Evolutionary conservation across 805 yeast species (phyloP), one percentile per base, ranked within the genome.

Genomic region (Sugiyamaella americana): DNA sequence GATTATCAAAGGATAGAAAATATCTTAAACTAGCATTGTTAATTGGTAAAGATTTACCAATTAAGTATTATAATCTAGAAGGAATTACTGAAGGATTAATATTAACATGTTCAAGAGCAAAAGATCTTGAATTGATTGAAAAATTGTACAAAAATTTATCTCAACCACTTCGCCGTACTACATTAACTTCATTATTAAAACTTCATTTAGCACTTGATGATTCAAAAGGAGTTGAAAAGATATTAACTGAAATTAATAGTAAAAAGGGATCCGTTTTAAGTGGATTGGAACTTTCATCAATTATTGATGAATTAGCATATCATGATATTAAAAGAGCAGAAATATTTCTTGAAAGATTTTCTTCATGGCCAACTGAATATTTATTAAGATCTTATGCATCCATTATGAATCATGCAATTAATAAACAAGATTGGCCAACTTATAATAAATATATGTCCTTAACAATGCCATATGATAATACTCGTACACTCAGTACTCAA

Each of bases 11-110:
- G 51, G 37, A 35, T 17, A 35, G 11, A 43, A n/a, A 48, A 23
- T 51, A 45, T 32, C 22, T 23, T 13, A 32, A 20, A 2, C 41
- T 47, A 16, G 52, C 53, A 8, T 43, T 48, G 5, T 37, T 21
- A 4, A 50, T 57, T 17, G 56, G 40, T 3, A 16, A 29, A 4
- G 18, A 19, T 21, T 21, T 57, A 10, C 57, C 58, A 2, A 23
- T 19, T 34, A 39, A 39, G 5, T 35, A 30, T 10, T 57, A 54
- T 40, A 37, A 36, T 10, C 34, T 19, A 5, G 54, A 46, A 13
- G 55, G 58, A 3, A 24, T 57, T 4, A 47, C 57, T 4, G 59
- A 55, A 37, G 52, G 59, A 13, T 38, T 57, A n/a, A 29, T 57
- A 13, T 41, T 48, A 32, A 48, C 47, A 26, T 52, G 58, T 40